Evolutionary conservation across 2,329 filamentous ascomycete genomes (phyloP).

Genomic region (Aspergillus fumigatus): DNA sequence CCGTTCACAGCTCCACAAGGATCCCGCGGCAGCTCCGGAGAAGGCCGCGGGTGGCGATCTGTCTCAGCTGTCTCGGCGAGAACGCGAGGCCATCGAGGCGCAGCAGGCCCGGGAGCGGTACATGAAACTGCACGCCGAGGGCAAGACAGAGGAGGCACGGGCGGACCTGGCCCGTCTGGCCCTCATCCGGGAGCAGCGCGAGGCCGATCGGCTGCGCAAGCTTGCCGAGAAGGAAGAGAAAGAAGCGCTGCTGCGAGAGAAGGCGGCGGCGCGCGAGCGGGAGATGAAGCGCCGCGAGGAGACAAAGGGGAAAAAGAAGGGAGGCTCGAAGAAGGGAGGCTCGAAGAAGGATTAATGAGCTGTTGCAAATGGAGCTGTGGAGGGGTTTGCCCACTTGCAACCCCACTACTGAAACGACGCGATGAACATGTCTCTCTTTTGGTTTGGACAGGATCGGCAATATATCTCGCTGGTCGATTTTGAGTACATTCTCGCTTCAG

Average conservation of each 20-base stretch:
- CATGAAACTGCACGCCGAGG: constrained; percentile 84
- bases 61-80: constrained; percentile 60
- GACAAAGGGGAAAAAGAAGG: constrained; percentile 35
- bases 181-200: constrained; percentile 79
- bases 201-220: constrained; percentile 76
- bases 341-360: constrained; percentile 16
- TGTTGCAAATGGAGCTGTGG: too few species aligned
- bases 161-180: constrained; percentile 79
- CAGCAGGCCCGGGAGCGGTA: constrained; percentile 86
- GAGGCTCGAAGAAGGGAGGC: constrained; percentile 21
- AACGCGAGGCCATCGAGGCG: constrained; percentile 77
- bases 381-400: neutral
- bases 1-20: constrained; percentile 65
- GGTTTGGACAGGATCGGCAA: neutral
- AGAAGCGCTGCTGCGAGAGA: constrained; percentile 37
- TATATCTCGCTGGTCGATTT: neutral
- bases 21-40: constrained; percentile 48
- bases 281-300: constrained; percentile 39
- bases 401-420: neutral
- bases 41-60: constrained; percentile 35
- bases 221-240: constrained; percentile 63
- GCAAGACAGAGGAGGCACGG: constrained; percentile 94
- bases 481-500: neutral
- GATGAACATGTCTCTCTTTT: neutral
- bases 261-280: constrained; percentile 31